phyloP scores from a whole-genome alignment of 495 filamentous ascomycete species.

The Penicillium bovifimosum region DNA sequence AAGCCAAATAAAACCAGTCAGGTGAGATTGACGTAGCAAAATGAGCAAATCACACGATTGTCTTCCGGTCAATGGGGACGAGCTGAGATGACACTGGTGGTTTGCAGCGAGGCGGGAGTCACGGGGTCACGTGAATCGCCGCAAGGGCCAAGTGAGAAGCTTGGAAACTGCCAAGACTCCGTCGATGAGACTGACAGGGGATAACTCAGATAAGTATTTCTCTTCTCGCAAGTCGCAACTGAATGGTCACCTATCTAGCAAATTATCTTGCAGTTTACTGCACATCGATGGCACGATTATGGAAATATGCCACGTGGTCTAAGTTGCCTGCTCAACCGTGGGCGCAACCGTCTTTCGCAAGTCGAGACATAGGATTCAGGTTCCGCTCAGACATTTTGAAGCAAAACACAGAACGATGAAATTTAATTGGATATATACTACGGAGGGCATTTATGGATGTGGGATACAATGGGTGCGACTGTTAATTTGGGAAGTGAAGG shows the following conservation, averaged over 20 bases:
- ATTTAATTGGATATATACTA: neutral
- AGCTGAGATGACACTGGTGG: constrained; percentile 31
- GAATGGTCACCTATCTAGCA: neutral
- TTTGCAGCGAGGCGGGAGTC: constrained; percentile 44
- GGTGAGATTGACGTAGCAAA: constrained; percentile 14
- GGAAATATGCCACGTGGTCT: neutral
- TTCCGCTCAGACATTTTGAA: neutral
- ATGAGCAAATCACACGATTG: constrained; percentile 16
- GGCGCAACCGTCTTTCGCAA: neutral
- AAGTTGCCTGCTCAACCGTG: neutral
- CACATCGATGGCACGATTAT: neutral
- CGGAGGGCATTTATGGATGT: neutral
- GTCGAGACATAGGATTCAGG: neutral
- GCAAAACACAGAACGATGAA: neutral
- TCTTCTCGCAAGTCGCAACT: neutral
- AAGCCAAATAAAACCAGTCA: constrained; percentile 9
- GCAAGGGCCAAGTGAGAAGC: constrained; percentile 26
- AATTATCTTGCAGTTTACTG: neutral
- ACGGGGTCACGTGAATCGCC: constrained; percentile 21
- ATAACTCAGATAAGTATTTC: neutral
- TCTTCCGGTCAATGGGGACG: constrained; percentile 17
- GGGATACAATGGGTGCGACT: neutral
- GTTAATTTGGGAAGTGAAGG: neutral
- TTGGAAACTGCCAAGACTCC: constrained; percentile 6
- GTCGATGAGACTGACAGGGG: too few relatives aligned